Conservation (phyloP, 2,329 filamentous ascomycete genomes). For the Aureobasidium subglaciale region DNA sequence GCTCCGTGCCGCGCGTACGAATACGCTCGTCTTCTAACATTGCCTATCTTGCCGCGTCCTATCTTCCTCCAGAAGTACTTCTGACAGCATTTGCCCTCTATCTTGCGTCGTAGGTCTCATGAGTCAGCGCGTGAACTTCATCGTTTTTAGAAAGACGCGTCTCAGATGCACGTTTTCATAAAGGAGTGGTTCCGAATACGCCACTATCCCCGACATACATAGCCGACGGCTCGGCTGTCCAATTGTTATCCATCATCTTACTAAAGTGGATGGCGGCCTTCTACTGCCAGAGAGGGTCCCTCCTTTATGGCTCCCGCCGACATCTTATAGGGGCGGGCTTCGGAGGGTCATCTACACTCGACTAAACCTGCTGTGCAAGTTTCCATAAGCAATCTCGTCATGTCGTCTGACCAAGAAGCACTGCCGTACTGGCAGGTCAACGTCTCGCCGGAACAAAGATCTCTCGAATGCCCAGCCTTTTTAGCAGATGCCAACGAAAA, state of each 20-base stretch:
- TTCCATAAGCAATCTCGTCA: neutral
- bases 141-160: constrained; percentile 7
- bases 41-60: neutral
- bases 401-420: neutral
- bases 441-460: constrained; percentile 55
- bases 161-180: neutral
- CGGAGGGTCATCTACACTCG: neutral
- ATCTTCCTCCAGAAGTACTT: neutral
- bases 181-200: neutral
- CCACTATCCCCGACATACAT: constrained; percentile 8
- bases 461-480: constrained; percentile 63
- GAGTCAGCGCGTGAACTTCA: neutral
- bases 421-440: constrained; percentile 80
- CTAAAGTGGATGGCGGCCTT: neutral
- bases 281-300: neutral
- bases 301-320: neutral
- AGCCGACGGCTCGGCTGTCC: constrained; percentile 10
- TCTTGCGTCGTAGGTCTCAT: neutral
- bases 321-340: neutral
- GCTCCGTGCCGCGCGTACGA: neutral
- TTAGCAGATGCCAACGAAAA: constrained; percentile 58
- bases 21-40: neutral
- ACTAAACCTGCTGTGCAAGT: neutral
- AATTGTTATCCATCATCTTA: neutral
- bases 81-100: neutral